Evolutionary conservation across 2,329 filamentous ascomycete genomes (phyloP), one percentile per base, ranked within the genome.

Genomic region (Whalleya microplaca): DNA sequence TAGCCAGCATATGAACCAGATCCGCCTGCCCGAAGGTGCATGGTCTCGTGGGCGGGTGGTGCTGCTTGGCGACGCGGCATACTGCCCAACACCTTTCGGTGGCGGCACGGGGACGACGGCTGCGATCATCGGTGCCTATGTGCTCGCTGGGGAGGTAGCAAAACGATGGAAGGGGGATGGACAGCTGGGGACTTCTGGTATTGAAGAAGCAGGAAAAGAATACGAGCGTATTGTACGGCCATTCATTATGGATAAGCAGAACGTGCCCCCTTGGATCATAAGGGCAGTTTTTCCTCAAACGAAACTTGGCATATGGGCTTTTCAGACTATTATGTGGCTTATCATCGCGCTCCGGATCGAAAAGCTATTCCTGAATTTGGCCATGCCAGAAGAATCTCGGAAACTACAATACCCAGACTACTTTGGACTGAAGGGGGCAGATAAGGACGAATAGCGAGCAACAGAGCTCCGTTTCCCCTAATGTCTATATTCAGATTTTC

Each of bases 131-230:
- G 72, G 73, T 5, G 79, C 75, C 1, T 81, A 82, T 62, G 59
- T 81, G 3, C 67, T 82, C 27, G 79, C 78, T 0, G 78, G 79
- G 4, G 78, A 78, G 64, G 63, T 78, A 23, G 62, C 61, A 45
- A 67, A 63, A 48, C 29, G 12, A 20, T 32, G 23, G 32, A 41
- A 23, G 9, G 32, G 10, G 32, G n/a, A 21, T 19, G 46, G 32
- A 18, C 29, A 48, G 27, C 16, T 20, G 19, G 44, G 29, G 9
- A 48, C 52, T 16, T 61, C 60, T 19, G 63, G 76, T 60, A 27
- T 77, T 16, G 65, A 55, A 16, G 71, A 67, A 16, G 75, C 65
- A 9, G 64, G 76, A 3, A 53, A 41, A 41, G 68, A 63, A 2
- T 78, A 78, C 49, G 73, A 76, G 56, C 63, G 70, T 60, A 59